Percentiles rank a stretch among this genome's conserved stretches.
Conservation (phyloP, 495 filamentous ascomycete species). For the Penicillium macrosclerotiorum region DNA sequence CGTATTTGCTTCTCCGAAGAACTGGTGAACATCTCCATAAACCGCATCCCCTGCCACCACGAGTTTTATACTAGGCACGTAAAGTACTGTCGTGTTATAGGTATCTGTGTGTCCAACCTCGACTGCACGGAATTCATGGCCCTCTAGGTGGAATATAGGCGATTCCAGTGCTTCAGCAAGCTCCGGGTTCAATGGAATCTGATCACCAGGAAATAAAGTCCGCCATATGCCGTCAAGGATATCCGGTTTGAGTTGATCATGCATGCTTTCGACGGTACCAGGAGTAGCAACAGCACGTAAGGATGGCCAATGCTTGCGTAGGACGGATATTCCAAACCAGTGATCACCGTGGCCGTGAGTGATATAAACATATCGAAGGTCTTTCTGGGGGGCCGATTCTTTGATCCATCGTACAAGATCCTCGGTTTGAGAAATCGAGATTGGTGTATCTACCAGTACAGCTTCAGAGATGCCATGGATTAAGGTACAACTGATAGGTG, state of each 20-base stretch:
- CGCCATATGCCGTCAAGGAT: background rate
- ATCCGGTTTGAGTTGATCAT: conserved; percentile 15
- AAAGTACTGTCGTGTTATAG: conserved; percentile 26
- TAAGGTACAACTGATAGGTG: conserved; percentile 21
- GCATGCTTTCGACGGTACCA: conserved; percentile 30
- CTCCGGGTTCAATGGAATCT: background rate
- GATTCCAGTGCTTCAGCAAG: no score
- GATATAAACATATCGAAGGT: conserved; percentile 38
- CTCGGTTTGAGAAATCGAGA: conserved; percentile 14
- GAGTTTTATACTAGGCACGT: conserved; percentile 27
- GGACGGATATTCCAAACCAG: conserved; percentile 32
- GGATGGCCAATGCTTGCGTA: conserved; percentile 30
- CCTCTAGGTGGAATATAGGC: no score
- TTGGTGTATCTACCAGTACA: conserved; percentile 23
- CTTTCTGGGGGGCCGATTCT: conserved; percentile 17
- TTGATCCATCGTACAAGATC: conserved; percentile 16
- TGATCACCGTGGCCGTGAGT: conserved; percentile 51
- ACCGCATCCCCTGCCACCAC: conserved; percentile 36
- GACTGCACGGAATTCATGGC: background rate
- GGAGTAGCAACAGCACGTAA: conserved; percentile 26
- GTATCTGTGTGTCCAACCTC: conserved; percentile 19
- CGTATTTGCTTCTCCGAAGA: conserved; percentile 16
- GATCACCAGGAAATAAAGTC: background rate
- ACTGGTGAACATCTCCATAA: conserved; percentile 34
- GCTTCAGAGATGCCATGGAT: conserved; percentile 13